These are phyloP conservation scores for Solanum chacoense DNA, from an alignment of 305 asterid genomes.

Conservation along the genomic window DNA sequence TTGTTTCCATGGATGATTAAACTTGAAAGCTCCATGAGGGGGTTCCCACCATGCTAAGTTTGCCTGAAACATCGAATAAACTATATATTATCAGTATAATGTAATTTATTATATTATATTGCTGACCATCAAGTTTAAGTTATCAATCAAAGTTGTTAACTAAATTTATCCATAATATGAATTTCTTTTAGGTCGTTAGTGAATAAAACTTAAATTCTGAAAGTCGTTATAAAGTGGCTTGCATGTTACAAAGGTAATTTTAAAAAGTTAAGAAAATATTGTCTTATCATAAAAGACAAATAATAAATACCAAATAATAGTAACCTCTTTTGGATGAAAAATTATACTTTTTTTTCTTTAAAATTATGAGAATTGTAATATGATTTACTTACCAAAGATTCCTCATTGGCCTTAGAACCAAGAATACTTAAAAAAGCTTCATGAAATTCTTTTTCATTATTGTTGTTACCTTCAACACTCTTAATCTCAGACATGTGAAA, in stretches of 20 bases:
- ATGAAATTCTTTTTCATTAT: neutral
- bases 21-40: conserved; percentile 42
- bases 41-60: conserved; percentile 92
- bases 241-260: too few relatives aligned
- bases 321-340: neutral
- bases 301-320: neutral
- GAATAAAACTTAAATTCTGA: too few relatives aligned
- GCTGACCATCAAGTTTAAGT: neutral
- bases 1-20: conserved; percentile 60
- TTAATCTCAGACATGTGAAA: conserved; percentile 10
- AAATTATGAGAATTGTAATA: too few relatives aligned
- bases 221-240: neutral
- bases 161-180: neutral
- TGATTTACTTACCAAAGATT: conserved; percentile 40
- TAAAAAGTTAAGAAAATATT: too few relatives aligned
- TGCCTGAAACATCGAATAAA: conserved; percentile 27
- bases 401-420: conserved; percentile 47
- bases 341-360: too few relatives aligned
- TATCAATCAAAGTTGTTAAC: neutral
- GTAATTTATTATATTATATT: neutral
- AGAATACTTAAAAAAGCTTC: conserved; percentile 1
- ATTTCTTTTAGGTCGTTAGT: too few relatives aligned
- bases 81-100: neutral
- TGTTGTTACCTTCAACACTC: conserved; percentile 5
- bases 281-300: neutral